Conservation (phyloP, 257 asterid genomes). For the Ophiorrhiza pumila region DNA sequence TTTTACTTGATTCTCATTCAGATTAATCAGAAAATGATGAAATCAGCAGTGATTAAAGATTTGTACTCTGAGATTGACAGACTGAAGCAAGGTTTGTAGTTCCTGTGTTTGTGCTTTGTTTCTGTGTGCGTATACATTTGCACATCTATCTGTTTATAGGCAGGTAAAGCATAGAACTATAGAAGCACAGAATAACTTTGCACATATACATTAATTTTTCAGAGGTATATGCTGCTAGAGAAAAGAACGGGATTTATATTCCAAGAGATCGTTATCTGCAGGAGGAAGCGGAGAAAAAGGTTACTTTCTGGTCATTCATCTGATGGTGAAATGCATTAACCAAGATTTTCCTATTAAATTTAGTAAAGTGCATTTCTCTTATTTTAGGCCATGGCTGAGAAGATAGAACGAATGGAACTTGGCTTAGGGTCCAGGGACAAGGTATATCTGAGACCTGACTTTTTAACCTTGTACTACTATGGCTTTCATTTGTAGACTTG, state of each 20-base stretch:
- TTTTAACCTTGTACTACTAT: background rate
- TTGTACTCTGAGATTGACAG: constrained; percentile 62
- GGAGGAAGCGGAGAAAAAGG: constrained; percentile 99
- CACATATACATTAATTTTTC: constrained; percentile 18
- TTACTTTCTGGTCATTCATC: constrained; percentile 19
- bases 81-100: constrained; percentile 80
- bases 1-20: constrained; percentile 30
- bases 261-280: constrained; percentile 95
- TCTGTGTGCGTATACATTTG: background rate
- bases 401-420: constrained; percentile 92
- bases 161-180: background rate
- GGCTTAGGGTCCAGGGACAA: constrained; percentile 87
- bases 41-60: constrained; percentile 46
- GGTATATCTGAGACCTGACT: constrained; percentile 35
- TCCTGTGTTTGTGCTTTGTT: constrained; percentile 2
- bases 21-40: constrained; percentile 88
- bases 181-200: background rate
- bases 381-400: constrained; percentile 89
- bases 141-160: background rate
- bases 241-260: constrained; percentile 95
- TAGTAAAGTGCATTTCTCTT: constrained; percentile 6
- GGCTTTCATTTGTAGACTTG: background rate
- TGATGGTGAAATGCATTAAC: constrained; percentile 12
- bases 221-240: constrained; percentile 99
- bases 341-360: constrained; percentile 11